phyloP scores from a whole-genome alignment of 345 rosid species.

The Boechera retrofracta region DNA sequence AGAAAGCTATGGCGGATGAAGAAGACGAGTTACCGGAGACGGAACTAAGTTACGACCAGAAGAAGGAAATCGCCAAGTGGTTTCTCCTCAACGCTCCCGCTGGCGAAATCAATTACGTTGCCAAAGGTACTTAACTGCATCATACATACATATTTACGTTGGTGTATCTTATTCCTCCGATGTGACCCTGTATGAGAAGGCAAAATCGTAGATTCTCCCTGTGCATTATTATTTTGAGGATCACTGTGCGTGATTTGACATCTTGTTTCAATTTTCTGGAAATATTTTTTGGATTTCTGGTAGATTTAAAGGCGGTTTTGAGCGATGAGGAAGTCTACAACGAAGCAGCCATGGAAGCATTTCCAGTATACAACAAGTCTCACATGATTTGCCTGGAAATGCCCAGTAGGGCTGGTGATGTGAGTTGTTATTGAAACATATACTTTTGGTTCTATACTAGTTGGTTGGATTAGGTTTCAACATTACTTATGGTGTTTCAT shows the following conservation, averaged over 20 bases:
- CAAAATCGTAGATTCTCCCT: not conserved
- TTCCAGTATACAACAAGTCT: slow-evolving; percentile 82
- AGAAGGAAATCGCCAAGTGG: slow-evolving; percentile 99
- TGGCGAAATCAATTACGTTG: slow-evolving; percentile 96
- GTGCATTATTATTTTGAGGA: slow-evolving; percentile 4
- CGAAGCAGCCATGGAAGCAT: slow-evolving; percentile 85
- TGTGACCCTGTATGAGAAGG: slow-evolving; percentile 4
- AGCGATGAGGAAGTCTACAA: slow-evolving; percentile 67
- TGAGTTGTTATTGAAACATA: slow-evolving; percentile 38
- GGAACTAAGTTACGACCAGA: slow-evolving; percentile 71
- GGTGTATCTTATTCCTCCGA: not conserved
- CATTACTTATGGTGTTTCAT: not conserved
- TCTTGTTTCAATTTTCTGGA: slow-evolving; percentile 8
- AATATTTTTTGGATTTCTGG: slow-evolving; percentile 11
- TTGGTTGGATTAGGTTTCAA: not conserved
- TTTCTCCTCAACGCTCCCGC: slow-evolving; percentile 94
- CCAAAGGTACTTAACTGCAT: slow-evolving; percentile 62
- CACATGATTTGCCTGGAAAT: slow-evolving; percentile 90
- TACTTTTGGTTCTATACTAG: not conserved
- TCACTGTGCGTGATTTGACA: slow-evolving; percentile 15
- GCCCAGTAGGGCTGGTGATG: slow-evolving; percentile 73
- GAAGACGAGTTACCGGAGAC: slow-evolving; percentile 47
- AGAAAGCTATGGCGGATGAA: slow-evolving; percentile 62
- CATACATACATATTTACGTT: not conserved
- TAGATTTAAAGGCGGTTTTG: slow-evolving; percentile 82